phyloP scores from a whole-genome alignment of 192 early-diverging fungal genomes.

The Podila verticillata region DNA sequence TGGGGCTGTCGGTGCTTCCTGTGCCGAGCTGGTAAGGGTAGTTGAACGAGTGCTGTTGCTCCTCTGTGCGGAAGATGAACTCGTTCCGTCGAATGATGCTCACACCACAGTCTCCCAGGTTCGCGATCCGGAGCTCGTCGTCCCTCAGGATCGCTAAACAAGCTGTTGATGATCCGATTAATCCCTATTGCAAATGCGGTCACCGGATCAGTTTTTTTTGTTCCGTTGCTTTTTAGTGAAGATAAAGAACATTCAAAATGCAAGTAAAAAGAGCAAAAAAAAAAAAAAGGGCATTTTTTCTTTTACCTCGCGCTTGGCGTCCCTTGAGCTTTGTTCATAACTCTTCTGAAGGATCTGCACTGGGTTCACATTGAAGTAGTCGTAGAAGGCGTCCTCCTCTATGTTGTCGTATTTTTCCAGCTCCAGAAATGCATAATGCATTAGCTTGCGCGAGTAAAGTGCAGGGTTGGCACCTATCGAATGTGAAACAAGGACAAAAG shows the following conservation, averaged over 20 bases:
- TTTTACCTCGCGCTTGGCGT: constrained; percentile 74
- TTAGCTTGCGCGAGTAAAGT: constrained; percentile 90
- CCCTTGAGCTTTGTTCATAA: constrained; percentile 77
- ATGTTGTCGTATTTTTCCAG: constrained; percentile 88
- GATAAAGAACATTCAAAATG: too few species aligned
- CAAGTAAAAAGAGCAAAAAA: neutral
- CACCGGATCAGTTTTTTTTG: too few species aligned
- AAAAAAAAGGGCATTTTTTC: neutral
- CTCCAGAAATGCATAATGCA: constrained; percentile 91
- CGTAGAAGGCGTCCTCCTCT: constrained; percentile 78
- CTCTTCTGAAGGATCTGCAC: constrained; percentile 83
- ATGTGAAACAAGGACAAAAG: constrained; percentile 7
- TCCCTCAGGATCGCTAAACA: constrained; percentile 86
- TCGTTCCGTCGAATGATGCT: constrained; percentile 88
- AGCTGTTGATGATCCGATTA: constrained; percentile 93
- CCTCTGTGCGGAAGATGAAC: constrained; percentile 93
- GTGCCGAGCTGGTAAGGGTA: constrained; percentile 97
- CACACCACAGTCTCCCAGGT: constrained; percentile 95
- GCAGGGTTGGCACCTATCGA: constrained; percentile 85
- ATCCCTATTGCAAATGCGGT: constrained; percentile 55
- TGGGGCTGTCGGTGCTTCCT: constrained; percentile 79
- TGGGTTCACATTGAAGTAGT: constrained; percentile 84
- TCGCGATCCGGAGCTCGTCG: constrained; percentile 93
- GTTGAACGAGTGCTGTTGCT: constrained; percentile 99
- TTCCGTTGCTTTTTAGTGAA: too few species aligned